Evolutionary conservation across 306 rosid genomes (phyloP).

Genomic region (Cicer pinnatifidum): DNA sequence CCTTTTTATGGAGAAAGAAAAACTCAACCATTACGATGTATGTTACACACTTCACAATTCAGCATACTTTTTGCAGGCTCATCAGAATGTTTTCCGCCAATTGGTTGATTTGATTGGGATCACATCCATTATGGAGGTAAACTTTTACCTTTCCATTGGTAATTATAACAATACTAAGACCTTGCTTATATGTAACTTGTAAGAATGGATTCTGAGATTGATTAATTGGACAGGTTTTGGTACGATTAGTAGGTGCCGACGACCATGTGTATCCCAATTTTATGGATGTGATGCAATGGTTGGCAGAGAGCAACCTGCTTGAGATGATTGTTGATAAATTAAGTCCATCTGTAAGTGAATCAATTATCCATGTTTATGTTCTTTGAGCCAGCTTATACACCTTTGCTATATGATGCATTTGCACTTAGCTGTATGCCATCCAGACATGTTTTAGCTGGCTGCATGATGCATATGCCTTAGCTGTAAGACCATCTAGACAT

Average conservation of each 20-base stretch:
- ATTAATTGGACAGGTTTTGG: constrained; percentile 74
- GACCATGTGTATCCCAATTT: constrained; percentile 94
- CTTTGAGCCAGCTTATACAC: constrained; percentile 31
- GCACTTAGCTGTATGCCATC: constrained; percentile 16
- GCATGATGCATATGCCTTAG: constrained; percentile 18
- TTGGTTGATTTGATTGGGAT: constrained; percentile 96
- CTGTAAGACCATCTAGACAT: not conserved
- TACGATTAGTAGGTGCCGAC: constrained; percentile 91
- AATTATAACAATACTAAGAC: constrained; percentile 7
- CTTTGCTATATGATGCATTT: constrained; percentile 1
- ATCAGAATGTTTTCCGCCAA: constrained; percentile 84
- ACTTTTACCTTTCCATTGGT: constrained; percentile 8
- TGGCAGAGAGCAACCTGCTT: constrained; percentile 91
- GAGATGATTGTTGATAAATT: constrained; percentile 97
- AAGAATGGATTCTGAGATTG: constrained; percentile 43
- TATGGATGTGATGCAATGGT: constrained; percentile 95
- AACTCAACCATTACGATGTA: constrained; percentile 10
- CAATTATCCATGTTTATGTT: constrained; percentile 38
- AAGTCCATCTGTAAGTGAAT: constrained; percentile 80
- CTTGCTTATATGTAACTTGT: constrained; percentile 1
- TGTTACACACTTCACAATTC: constrained; percentile 28
- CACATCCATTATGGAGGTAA: constrained; percentile 99
- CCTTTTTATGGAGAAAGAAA: not conserved
- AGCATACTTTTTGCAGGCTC: constrained; percentile 66
- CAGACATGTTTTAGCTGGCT: not conserved